Base-by-base conservation (phyloP, 371 early-diverging fungal species). In the Coemansia sp. region DNA sequence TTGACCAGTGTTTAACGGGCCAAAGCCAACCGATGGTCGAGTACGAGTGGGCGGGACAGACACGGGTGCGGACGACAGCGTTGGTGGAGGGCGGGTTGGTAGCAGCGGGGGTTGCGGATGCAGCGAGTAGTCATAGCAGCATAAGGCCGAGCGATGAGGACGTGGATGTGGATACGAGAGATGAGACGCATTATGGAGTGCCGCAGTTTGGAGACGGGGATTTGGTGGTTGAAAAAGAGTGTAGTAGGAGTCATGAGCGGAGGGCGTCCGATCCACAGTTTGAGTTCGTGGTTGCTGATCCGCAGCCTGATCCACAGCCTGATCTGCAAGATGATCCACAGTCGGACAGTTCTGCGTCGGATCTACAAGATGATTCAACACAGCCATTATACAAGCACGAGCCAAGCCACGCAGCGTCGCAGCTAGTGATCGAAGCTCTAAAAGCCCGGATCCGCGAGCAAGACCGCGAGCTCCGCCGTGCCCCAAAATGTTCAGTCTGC, bases 21-120 rank as follows among this genome's bases (percentile, higher is more conserved):
- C 45, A 24, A 27, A 27, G 27, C 16, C 18, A 39, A n/a, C 59
- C 10, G 24, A 89, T 89, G 83, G 89, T 88, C 42, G 89, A 89
- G 65, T 94, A 94, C 56, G 87, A 87, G 51, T 93, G 92, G 92
- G 91, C 89, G 1, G 95, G 95, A 0, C 89, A 92, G 70, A 86
- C 84, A 5, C 83, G 95, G 4, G 86, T 94, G 5, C 84, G 95
- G 18, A 90, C 89, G 1, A 88, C 92, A 0, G 86, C 94, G 0
- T 80, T 94, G 82, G 83, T 93, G 72, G 92, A 92, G 68, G 93
- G 92, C n/a, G 89, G 90, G 64, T 81, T 82, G 68, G 85, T 65
- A 0, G 53, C 71, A 22, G 63, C 57, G n/a, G 54, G 54, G 0
- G 14, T 53, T 6, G 54, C 27, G 16, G 54, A 48, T 18, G 48